phyloP scores from a whole-genome alignment of 306 rosid genomes.

The Ammopiptanthus mongolicus region DNA sequence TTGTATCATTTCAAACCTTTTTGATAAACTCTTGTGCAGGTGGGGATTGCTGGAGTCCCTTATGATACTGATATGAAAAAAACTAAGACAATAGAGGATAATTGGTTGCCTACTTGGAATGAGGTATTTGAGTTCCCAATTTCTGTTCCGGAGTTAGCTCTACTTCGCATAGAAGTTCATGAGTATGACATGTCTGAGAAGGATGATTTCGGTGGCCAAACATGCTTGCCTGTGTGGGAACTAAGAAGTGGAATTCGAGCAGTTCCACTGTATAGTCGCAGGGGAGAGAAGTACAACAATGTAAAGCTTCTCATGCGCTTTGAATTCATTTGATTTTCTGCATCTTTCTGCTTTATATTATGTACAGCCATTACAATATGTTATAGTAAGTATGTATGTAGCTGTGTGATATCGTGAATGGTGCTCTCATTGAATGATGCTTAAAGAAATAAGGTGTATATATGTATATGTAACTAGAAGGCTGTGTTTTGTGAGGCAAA shows the following conservation, averaged over 20 bases:
- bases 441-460: too few relatives aligned
- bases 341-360: slow-evolving; percentile 1
- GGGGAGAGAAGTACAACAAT: slow-evolving; percentile 56
- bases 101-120: slow-evolving; percentile 87
- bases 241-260: slow-evolving; percentile 74
- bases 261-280: slow-evolving; percentile 44
- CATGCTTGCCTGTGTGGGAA: slow-evolving; percentile 81
- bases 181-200: slow-evolving; percentile 97
- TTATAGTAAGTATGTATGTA: not conserved
- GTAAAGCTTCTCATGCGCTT: slow-evolving; percentile 89
- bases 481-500: too few relatives aligned
- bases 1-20: not conserved
- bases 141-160: slow-evolving; percentile 75
- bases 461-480: too few relatives aligned
- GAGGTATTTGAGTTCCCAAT: slow-evolving; percentile 69
- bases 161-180: slow-evolving; percentile 87
- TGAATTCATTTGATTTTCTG: slow-evolving; percentile 42
- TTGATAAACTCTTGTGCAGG: slow-evolving; percentile 15
- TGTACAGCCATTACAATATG: slow-evolving; percentile 21
- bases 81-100: slow-evolving; percentile 66
- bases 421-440: not conserved
- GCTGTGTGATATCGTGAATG: not conserved
- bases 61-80: slow-evolving; percentile 62
- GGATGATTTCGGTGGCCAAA: slow-evolving; percentile 97
- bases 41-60: slow-evolving; percentile 60